A percentile compares a stretch with the other conserved stretches of the same genome.
Evolutionary conservation across 306 rosid species (phyloP).

Genomic region (Trichosanthes truncata): DNA sequence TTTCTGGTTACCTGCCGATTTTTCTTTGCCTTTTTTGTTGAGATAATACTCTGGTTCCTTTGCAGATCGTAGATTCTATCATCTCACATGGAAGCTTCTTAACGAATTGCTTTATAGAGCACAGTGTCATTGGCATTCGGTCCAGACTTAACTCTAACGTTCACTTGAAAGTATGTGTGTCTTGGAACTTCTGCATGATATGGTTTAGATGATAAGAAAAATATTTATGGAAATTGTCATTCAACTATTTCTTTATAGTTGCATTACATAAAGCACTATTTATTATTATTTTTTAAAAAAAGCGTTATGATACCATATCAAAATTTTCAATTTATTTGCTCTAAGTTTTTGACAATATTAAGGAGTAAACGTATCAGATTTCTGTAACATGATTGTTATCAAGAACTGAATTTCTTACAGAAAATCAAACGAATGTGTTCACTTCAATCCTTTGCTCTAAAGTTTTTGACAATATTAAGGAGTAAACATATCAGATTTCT

Average conservation of each 20-base stretch:
- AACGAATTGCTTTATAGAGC: slow-evolving; percentile 64
- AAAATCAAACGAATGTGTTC: background rate
- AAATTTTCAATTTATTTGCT: background rate
- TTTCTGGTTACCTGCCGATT: background rate
- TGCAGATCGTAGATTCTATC: slow-evolving; percentile 86
- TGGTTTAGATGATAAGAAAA: background rate
- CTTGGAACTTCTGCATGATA: background rate
- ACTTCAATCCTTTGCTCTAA: background rate
- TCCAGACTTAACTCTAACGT: slow-evolving; percentile 71
- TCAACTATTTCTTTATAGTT: background rate
- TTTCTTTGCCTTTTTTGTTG: background rate
- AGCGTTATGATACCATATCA: background rate
- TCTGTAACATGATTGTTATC: background rate
- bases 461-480: too few species aligned
- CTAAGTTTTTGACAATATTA: background rate
- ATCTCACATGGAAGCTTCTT: slow-evolving; percentile 92
- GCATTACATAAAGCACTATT: background rate
- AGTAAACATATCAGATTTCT: too few species aligned
- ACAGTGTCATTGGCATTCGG: slow-evolving; percentile 81
- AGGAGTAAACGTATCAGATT: background rate
- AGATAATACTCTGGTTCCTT: slow-evolving; percentile 11
- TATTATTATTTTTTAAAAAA: background rate
- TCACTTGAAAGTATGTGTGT: slow-evolving; percentile 67
- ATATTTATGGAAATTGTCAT: background rate
- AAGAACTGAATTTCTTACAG: background rate